These are phyloP conservation scores for Colletotrichum zoysiae DNA, from an alignment of 2,329 filamentous ascomycete genomes.

Conservation along the genomic window DNA sequence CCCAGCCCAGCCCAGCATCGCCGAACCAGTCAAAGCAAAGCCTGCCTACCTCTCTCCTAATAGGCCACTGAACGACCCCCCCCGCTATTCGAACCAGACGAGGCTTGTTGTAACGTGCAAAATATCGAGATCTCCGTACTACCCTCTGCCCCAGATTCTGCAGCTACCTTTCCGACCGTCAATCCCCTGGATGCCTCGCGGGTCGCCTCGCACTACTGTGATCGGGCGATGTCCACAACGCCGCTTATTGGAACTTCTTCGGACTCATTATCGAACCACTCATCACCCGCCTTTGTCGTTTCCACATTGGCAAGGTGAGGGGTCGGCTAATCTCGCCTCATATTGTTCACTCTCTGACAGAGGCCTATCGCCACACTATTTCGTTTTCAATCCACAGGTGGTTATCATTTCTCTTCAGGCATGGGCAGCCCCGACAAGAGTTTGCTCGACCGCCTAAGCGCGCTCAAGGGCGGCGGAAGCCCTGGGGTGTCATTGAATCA, in stretches of 20 bases:
- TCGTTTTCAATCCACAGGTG: background rate
- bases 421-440: conserved; percentile 54
- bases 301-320: conserved; percentile 4
- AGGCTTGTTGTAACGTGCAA: background rate
- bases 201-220: conserved; percentile 26
- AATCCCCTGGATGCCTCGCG: conserved; percentile 32
- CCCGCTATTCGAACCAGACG: background rate
- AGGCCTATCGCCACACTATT: background rate
- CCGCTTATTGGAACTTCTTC: background rate
- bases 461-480: conserved; percentile 58
- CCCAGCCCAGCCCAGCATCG: background rate
- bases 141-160: conserved; percentile 7
- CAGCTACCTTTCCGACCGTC: background rate
- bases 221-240: background rate
- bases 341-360: background rate
- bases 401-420: background rate
- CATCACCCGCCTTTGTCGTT: background rate
- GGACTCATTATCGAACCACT: conserved; percentile 9
- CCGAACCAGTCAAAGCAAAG: background rate
- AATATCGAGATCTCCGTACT: background rate
- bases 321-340: background rate
- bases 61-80: background rate
- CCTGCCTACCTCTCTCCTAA: background rate
- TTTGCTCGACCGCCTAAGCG: conserved; percentile 67
- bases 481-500: conserved; percentile 44